Percentiles rank a stretch among this genome's conserved stretches.
phyloP scores from a whole-genome alignment of 768 basidiomycete species.

The Pleurotus platypus region DNA sequence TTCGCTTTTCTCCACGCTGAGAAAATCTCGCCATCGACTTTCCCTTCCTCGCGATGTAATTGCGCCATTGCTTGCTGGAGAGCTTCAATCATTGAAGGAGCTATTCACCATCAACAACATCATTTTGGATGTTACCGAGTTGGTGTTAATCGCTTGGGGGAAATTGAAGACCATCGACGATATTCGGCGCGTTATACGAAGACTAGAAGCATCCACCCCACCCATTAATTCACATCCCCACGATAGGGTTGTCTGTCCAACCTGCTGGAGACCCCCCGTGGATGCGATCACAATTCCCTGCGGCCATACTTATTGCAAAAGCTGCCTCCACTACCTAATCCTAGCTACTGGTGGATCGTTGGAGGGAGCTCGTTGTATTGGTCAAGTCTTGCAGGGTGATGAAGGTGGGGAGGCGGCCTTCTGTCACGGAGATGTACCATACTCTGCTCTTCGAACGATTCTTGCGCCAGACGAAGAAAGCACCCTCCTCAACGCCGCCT shows the following conservation, averaged over 20 bases:
- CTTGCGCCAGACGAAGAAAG: slow-evolving; percentile 34
- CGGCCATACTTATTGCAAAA: slow-evolving; percentile 47
- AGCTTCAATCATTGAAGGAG: background rate
- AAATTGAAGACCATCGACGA: slow-evolving; percentile 24
- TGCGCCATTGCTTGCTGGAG: slow-evolving; percentile 34
- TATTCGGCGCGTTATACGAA: slow-evolving; percentile 20
- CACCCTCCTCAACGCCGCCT: slow-evolving; percentile 35
- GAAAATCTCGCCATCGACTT: background rate
- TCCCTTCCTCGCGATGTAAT: slow-evolving; percentile 17
- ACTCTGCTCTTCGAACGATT: slow-evolving; percentile 32
- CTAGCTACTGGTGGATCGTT: slow-evolving; percentile 24
- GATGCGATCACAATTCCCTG: slow-evolving; percentile 38
- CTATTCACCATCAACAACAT: slow-evolving; percentile 31
- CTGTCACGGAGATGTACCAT: slow-evolving; percentile 35
- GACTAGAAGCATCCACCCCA: slow-evolving; percentile 11
- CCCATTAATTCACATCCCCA: background rate
- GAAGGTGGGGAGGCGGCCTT: slow-evolving; percentile 9
- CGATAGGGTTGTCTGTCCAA: slow-evolving; percentile 25
- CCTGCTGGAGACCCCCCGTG: slow-evolving; percentile 34
- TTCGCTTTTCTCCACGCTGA: background rate
- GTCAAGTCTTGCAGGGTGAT: background rate
- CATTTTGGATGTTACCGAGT: slow-evolving; percentile 35
- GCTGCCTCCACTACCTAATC: slow-evolving; percentile 45
- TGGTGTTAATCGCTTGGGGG: slow-evolving; percentile 41
- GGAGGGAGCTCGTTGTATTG: slow-evolving; percentile 1